These are phyloP conservation scores for Isabelozyma pseudorhagii DNA, from an alignment of 805 yeast species.

Conservation along the genomic window DNA sequence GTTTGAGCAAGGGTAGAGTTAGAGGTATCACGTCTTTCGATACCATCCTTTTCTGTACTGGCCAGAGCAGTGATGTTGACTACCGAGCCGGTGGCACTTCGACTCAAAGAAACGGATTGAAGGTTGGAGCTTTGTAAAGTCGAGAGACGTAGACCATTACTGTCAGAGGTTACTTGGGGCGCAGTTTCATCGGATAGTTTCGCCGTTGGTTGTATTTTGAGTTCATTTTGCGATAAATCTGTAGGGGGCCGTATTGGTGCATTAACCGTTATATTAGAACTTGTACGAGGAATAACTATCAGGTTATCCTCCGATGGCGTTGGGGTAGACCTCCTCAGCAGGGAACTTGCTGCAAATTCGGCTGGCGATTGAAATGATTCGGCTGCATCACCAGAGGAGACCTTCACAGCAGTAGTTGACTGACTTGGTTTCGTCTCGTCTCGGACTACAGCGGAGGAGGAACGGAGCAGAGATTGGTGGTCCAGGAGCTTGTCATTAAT, in stretches of 20 bases:
- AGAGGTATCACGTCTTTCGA: neutral
- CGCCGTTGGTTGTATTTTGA: neutral
- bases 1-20: neutral
- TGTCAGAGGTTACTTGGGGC: constrained; percentile 35
- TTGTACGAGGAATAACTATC: neutral
- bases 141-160: constrained; percentile 28
- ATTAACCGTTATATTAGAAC: neutral
- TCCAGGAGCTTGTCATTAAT: neutral
- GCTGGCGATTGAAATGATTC: neutral
- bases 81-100: constrained; percentile 31
- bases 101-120: constrained; percentile 17
- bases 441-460: neutral
- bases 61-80: constrained; percentile 29
- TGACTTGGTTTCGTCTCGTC: neutral
- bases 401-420: neutral
- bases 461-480: neutral
- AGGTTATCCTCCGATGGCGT: neutral
- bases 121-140: constrained; percentile 15
- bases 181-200: neutral
- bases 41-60: constrained; percentile 11
- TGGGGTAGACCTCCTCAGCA: neutral
- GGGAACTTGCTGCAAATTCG: neutral
- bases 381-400: neutral
- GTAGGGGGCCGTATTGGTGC: neutral
- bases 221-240: neutral